Evolutionary conservation across 352 stramenopile species (phyloP), one percentile per base, ranked within the genome.

Genomic region (Paralagenidium karlingii): DNA sequence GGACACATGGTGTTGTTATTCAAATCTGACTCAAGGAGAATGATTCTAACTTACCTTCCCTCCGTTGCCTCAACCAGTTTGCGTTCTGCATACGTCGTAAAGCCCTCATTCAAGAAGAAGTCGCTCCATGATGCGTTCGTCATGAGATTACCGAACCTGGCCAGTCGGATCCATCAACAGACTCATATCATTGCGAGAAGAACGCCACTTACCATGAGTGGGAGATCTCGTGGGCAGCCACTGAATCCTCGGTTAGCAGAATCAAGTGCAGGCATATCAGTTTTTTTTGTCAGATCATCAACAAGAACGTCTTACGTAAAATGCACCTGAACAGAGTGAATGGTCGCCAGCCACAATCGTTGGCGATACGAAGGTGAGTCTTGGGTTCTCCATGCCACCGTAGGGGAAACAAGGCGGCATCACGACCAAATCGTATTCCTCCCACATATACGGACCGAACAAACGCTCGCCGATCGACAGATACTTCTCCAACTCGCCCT

Each of bases 381-480:
- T 70, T 8, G 86, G 86, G 60, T 96, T 96, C 58, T 99, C 96
- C 95, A 99, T 99, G n/a, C 95, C 96, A 25, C 96, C 96, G 58
- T 98, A 99, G 0, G 81, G 78, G 44, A 95, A 94, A n/a, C 68
- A 90, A 6, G 76, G 76, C 8, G 79, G 79, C 75, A 93, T 84
- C 25, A 85, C 63, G 29, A 93, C 41, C 38, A 93, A 44, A 42
- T 89, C 78, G 47, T 93, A 93, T 8, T 63, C 68, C 40, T 85
- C 74, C 79, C 79, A 93, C 38, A 74, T 40, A 44, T 93, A 93
- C n/a, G 73, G 59, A 10, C 74, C 76, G 40, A 93, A 87, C 24
- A 88, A 68, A 1, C 53, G 51, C 43, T 89, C 79, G 19, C 77
- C 74, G 13, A 82, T 76, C 2, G 37, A 39, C 16, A 93, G 56